Evolutionary conservation across 2,329 filamentous ascomycete species (phyloP).

Genomic region (Sporothrix protearum): DNA sequence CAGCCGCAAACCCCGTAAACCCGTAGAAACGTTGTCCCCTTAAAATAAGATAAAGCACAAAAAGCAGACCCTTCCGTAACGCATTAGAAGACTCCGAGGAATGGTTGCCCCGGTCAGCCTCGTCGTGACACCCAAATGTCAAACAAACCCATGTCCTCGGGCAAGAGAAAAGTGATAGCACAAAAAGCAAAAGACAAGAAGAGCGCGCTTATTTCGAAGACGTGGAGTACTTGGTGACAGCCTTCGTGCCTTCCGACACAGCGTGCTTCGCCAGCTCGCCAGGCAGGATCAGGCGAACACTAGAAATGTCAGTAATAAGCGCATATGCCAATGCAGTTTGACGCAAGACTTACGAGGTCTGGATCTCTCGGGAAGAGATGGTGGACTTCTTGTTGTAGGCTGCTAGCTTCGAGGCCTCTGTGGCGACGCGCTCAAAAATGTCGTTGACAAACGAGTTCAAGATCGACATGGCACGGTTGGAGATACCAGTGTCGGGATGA

Average conservation of each 20-base stretch:
- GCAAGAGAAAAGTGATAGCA: conserved; percentile 30
- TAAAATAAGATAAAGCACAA: conserved; percentile 46
- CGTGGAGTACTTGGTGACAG: conserved; percentile 99
- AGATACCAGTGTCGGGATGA: conserved; percentile 99
- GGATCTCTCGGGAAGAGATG: conserved; percentile 98
- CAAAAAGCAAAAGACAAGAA: conserved; percentile 53
- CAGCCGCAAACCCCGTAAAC: conserved; percentile 68
- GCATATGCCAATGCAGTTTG: neutral
- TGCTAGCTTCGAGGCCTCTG: conserved; percentile 97
- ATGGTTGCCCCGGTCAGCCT: conserved; percentile 46
- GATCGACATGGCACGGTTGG: conserved; percentile 99
- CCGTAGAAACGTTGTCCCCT: conserved; percentile 66
- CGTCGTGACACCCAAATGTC: conserved; percentile 59
- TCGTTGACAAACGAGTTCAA: conserved; percentile 99
- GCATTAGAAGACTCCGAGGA: conserved; percentile 64
- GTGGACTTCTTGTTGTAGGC: conserved; percentile 99
- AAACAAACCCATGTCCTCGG: conserved; percentile 48
- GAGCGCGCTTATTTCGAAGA: conserved; percentile 80
- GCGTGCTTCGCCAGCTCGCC: conserved; percentile 99
- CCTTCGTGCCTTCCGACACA: conserved; percentile 99
- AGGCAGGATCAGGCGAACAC: conserved; percentile 91
- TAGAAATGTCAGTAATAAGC: conserved; percentile 47
- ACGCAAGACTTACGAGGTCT: conserved; percentile 69
- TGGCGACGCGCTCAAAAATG: conserved; percentile 98
- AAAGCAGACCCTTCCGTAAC: conserved; percentile 67